Evolutionary conservation across 805 yeast species (phyloP).

Genomic region (Metschnikowia reukaufii): DNA sequence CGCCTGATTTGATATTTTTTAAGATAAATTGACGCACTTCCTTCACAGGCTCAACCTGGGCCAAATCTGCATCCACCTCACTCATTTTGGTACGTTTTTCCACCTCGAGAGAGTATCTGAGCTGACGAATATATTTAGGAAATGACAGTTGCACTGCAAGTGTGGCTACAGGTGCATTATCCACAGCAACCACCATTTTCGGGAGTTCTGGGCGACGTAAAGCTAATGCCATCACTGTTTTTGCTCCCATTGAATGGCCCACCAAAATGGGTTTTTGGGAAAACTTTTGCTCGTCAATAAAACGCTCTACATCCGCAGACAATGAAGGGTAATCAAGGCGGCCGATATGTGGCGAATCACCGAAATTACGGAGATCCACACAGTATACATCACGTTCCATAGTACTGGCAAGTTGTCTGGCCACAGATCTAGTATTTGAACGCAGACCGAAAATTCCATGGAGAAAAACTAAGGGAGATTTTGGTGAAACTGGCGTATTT

Average conservation of each 20-base stretch:
- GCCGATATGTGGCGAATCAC: constrained; percentile 77
- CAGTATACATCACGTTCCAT: constrained; percentile 62
- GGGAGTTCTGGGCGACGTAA: constrained; percentile 64
- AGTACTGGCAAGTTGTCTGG: constrained; percentile 50
- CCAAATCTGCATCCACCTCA: constrained; percentile 67
- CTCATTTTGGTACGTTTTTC: constrained; percentile 48
- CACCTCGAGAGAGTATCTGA: constrained; percentile 56
- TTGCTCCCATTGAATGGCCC: constrained; percentile 94
- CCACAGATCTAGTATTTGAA: constrained; percentile 78
- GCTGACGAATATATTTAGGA: constrained; percentile 61
- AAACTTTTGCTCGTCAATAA: constrained; percentile 47
- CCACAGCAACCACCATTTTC: constrained; percentile 70
- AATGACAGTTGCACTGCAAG: constrained; percentile 54
- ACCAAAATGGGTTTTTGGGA: constrained; percentile 55
- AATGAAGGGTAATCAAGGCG: constrained; percentile 77
- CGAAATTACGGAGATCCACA: constrained; percentile 86
- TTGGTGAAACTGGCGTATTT: constrained; percentile 21
- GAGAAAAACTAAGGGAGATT: constrained; percentile 69
- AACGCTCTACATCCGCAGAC: constrained; percentile 82
- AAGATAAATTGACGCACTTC: constrained; percentile 74
- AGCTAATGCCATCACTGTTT: constrained; percentile 85
- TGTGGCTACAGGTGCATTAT: constrained; percentile 82
- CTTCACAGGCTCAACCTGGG: constrained; percentile 57
- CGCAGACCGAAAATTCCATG: constrained; percentile 91
- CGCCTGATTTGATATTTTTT: constrained; percentile 58